Evolutionary conservation across 768 basidiomycete species (phyloP), one percentile per base, ranked within the genome.

Genomic region (Pleurotus cornucopiae): DNA sequence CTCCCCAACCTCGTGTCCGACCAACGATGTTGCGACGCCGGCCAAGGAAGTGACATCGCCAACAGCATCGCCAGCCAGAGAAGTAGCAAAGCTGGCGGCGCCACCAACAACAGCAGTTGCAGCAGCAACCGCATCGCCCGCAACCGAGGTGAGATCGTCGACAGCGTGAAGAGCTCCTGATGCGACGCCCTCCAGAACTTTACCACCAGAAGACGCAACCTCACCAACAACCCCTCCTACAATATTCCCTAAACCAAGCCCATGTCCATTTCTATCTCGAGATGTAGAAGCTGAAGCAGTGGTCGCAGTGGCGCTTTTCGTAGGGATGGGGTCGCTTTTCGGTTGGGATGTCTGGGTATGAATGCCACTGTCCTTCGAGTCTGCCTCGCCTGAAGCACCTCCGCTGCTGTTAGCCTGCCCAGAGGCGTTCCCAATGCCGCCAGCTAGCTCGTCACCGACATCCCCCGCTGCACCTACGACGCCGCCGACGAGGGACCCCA

Each of bases 401-500:
- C 65, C 57, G 2, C 61, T 68, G 30, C 63, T 68, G 13, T 66
- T 68, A 41, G 68, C 71, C 37, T 41, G 51, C 18, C 34, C 23
- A 23, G 39, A 16, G 13, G 60, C 64, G 37, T n/a, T 18, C 4
- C 55, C 39, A 45, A 58, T 38, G 40, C 56, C 39, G 21, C 41
- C 51, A 53, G 39, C 51, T 39, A 21, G 61, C 61, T 30, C 59
- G 58, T 45, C 60, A 51, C 46, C 23, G 18, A 2, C 57, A 58
- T 13, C 63, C 48, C 21, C 46, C 55, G 6, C 71, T 72, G 26
- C 69, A 72, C 44, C 67, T 76, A 2, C 81, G 86, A 44, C 68
- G 86, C 41, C 77, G 76, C 51, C 69, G 90, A 54, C 82, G 81
- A 53, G 51, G 51, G 51, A 53, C 51, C 39, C 51, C 51, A 53